Conservation (phyloP, 192 early-diverging fungal genomes). For the Coemansia sp. region DNA sequence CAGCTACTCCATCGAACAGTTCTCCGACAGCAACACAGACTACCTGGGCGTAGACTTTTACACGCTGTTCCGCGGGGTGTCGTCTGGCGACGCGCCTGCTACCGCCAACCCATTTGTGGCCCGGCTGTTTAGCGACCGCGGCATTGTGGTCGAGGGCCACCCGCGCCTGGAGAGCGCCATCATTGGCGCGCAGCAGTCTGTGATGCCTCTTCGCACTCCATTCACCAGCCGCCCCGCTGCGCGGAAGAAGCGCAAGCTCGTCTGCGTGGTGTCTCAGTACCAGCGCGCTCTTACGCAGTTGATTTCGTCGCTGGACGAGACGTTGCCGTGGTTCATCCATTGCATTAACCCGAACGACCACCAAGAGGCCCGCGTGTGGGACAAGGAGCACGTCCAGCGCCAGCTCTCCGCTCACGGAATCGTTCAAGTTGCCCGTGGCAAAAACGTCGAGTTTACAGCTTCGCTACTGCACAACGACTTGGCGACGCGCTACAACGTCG, state of each 20-base stretch:
- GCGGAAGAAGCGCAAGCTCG: constrained; percentile 58
- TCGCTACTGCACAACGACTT: constrained; percentile 79
- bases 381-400: constrained; percentile 66
- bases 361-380: constrained; percentile 61
- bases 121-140: constrained; percentile 74
- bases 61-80: constrained; percentile 76
- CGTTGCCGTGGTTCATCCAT: constrained; percentile 78
- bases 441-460: constrained; percentile 74
- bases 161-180: constrained; percentile 80
- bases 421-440: constrained; percentile 65
- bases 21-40: constrained; percentile 81
- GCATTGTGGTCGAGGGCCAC: constrained; percentile 78
- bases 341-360: constrained; percentile 76
- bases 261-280: constrained; percentile 66
- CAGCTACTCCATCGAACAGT: constrained; percentile 61
- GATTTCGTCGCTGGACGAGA: constrained; percentile 72
- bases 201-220: constrained; percentile 70
- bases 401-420: constrained; percentile 78
- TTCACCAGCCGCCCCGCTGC: constrained; percentile 30
- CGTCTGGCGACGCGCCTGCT: constrained; percentile 40
- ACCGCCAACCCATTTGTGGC: constrained; percentile 76
- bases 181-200: constrained; percentile 76
- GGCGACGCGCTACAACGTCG: constrained; percentile 67
- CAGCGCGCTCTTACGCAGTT: constrained; percentile 71
- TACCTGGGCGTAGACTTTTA: constrained; percentile 83